Percentiles rank a stretch among this genome's conserved stretches.
phyloP scores from a whole-genome alignment of 805 yeast genomes.

The Babjeviella inositovora region DNA sequence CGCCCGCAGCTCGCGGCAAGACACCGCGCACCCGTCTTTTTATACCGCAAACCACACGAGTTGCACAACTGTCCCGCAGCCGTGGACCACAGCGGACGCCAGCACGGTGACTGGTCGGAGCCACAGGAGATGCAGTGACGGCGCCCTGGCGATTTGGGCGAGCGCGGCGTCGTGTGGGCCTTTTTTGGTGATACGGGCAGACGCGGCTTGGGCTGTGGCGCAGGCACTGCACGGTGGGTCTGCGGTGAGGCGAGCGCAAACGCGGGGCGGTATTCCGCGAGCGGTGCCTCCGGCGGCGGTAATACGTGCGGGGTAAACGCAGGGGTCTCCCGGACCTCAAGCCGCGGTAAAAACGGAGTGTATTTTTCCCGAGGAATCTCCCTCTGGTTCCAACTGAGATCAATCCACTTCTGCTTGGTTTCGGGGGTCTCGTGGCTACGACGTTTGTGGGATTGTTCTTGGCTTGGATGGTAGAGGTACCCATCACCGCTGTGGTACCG shows the following conservation, averaged over 20 bases:
- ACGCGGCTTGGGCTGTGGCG: constrained; percentile 11
- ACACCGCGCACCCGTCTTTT: constrained; percentile 89
- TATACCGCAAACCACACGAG: constrained; percentile 88
- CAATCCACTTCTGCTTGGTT: too few relatives aligned
- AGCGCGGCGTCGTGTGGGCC: constrained; percentile 3
- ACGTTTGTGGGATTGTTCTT: too few relatives aligned
- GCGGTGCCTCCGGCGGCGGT: constrained; percentile 2
- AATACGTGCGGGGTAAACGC: not conserved
- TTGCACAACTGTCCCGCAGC: constrained; percentile 92
- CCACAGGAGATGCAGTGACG: constrained; percentile 94
- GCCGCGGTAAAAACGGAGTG: constrained; percentile 9
- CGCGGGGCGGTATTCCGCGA: constrained; percentile 2
- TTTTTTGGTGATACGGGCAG: constrained; percentile 11
- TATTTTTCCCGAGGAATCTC: constrained; percentile 16
- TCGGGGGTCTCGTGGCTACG: too few relatives aligned
- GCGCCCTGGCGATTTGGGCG: constrained; percentile 22
- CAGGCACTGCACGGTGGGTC: constrained; percentile 4
- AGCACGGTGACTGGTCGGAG: constrained; percentile 84
- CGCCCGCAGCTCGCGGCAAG: constrained; percentile 58
- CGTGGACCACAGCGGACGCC: constrained; percentile 96
- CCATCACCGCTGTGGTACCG: too few relatives aligned
- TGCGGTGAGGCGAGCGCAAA: constrained; percentile 1
- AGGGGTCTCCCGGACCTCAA: constrained; percentile 1
- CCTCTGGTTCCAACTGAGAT: constrained; percentile 9
- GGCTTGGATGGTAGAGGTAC: too few relatives aligned